Evolutionary conservation across 768 basidiomycete species (phyloP), one percentile per base, ranked within the genome.

Genomic region (Suillus tomentosus): DNA sequence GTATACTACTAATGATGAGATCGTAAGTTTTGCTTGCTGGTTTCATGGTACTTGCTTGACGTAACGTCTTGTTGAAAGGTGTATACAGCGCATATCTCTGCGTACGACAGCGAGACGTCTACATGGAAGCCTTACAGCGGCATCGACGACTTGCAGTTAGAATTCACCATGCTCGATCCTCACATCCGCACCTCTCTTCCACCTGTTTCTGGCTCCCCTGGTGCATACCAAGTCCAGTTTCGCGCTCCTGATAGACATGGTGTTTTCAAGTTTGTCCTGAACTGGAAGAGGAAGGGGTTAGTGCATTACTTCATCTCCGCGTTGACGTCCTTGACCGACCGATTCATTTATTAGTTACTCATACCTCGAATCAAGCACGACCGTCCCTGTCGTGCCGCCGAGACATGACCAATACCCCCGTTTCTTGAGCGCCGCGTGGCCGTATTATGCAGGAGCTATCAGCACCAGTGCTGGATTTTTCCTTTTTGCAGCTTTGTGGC

Each of bases 101-200:
- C 85, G 54, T 92, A 84, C 72, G 80, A 90, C 69, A 74, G 87
- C 24, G 73, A 73, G 63, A 81, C 80, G 7, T 77, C 79, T 10
- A 74, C 73, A 14, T 98, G 95, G 94, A 79, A 79, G 60, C 89
- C 94, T 0, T 88, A 88, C 73, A 87, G 88, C 14, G 85, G 82
- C 39, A 75, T 94, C 59, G 74, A 78, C 13, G 97, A 99, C 73
- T 73, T 99, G 36, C 96, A 98, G 70, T 82, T 99, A 59, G 96
- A 96, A 70, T 98, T 99, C 74, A 96, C 95, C 24, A 99, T 99
- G 97, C 87, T 99, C 47, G 97, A 99, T 75, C 97, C 97, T 1
- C 95, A 97, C 76, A 80, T 99, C 65, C 93, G 97, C 42, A 94
- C 88, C 15, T 78, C 90, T 8, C 82, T 99, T 11, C 80, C 76